Base-by-base conservation (phyloP, 2,329 filamentous ascomycete species). In the Verticillium nonalfalfae region DNA sequence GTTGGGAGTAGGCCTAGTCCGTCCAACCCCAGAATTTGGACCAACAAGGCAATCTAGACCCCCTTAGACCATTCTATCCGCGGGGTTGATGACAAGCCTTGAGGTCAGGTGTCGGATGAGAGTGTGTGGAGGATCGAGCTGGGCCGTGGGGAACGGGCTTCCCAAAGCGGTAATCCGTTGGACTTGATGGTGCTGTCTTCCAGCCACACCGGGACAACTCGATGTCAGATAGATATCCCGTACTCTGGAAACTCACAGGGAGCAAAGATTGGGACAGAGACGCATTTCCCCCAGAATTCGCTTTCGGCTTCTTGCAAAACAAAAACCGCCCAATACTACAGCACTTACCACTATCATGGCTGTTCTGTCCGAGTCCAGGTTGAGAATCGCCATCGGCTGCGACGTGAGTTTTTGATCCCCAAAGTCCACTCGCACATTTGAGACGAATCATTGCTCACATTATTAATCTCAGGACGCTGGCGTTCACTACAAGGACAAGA, bases 401-500 rank as follows among this genome's bases (percentile, higher is more conserved):
- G 81, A 84, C 75, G 81, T 83, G 71, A 73, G 80, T 74, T 14
- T 34, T 5, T 18, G 35, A 56, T 10, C 14, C 52, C 45, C 6
- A 11, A 18, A n/a, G 39, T 18, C n/a, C 26, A 31, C 26, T 31
- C 26, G 26, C 26, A 31, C 26, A 31, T 31, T 31, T 31, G 26
- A 31, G 26, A 5, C 5, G 26, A 5, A 31, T 31, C 4, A 21
- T 5, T 52, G 3, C 11, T 6, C 45, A 52, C n/a, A 61, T 66
- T 34, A 9, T 6, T 50, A 39, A 50, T 31, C 2, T 21, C 60
- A 83, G 80, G 89, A 91, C 68, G 90, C 90, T 63, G 91, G 91
- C 71, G 83, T 90, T 69, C 78, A 77, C 67, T 95, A 95, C 84
- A 95, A 94, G 76, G 85, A 87, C 72, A 84, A 85, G 67, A 88